phyloP scores from a whole-genome alignment of 2,329 filamentous ascomycete species.

The Neobulgaria alba region DNA sequence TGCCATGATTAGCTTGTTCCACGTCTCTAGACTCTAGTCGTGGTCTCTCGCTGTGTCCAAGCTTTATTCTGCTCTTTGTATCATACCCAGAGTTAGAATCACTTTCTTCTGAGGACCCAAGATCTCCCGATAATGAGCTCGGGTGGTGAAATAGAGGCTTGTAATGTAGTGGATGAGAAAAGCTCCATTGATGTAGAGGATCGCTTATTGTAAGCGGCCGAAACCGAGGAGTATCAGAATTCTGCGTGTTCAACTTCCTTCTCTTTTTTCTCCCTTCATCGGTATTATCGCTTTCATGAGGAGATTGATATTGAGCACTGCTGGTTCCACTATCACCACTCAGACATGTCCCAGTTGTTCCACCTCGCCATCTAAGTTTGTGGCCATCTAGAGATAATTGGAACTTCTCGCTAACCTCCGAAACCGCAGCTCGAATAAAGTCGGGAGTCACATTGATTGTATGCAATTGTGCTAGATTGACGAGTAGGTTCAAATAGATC shows the following conservation, averaged over 20 bases:
- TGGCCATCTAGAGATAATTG: conserved; percentile 70
- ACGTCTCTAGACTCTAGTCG: conserved; percentile 24
- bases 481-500: conserved; percentile 74
- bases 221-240: too few relatives aligned
- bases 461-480: conserved; percentile 76
- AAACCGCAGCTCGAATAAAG: conserved; percentile 66
- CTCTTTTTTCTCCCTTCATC: conserved; percentile 18
- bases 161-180: conserved; percentile 50
- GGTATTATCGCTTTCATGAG: conserved; percentile 18
- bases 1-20: conserved; percentile 55
- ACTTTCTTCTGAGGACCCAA: conserved; percentile 39
- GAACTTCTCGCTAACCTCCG: conserved; percentile 63
- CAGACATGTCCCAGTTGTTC: conserved; percentile 52
- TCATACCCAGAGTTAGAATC: conserved; percentile 26
- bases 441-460: conserved; percentile 74
- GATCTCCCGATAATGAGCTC: conserved; percentile 37
- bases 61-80: background rate
- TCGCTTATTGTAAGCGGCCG: background rate
- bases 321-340: conserved; percentile 54
- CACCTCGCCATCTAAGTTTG: conserved; percentile 73
- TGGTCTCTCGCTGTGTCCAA: background rate
- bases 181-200: background rate
- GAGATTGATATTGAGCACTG: conserved; percentile 37
- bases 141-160: conserved; percentile 52
- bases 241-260: conserved; percentile 19